A percentile compares a stretch with the other conserved stretches of the same genome.
Conservation (phyloP, 2,329 filamentous ascomycete genomes). For the Teratosphaeria pseudoeucalypti region DNA sequence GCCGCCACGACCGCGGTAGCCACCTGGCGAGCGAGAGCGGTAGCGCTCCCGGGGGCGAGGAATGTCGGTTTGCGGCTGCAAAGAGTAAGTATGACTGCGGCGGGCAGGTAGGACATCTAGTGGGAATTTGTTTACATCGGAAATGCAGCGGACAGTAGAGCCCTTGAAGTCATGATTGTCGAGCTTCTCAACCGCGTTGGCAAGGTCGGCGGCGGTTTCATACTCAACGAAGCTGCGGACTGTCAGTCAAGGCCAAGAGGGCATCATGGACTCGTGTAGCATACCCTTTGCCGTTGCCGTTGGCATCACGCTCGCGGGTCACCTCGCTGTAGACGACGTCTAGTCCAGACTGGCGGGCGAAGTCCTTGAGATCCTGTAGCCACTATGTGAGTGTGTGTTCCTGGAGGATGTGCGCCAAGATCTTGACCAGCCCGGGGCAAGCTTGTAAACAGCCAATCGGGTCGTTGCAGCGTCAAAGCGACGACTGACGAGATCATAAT, state of each 20-base stretch:
- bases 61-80: slow-evolving; percentile 64
- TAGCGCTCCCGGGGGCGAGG: slow-evolving; percentile 47
- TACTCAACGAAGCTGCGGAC: slow-evolving; percentile 82
- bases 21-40: slow-evolving; percentile 59
- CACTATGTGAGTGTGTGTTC: background rate
- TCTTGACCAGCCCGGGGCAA: background rate
- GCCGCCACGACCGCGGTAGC: slow-evolving; percentile 47
- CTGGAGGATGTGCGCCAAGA: background rate
- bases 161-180: slow-evolving; percentile 91
- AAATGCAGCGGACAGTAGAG: slow-evolving; percentile 69
- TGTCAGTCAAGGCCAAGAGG: background rate
- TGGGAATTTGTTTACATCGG: slow-evolving; percentile 55
- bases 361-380: slow-evolving; percentile 97
- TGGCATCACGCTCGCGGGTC: slow-evolving; percentile 74
- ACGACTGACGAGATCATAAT: background rate
- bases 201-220: slow-evolving; percentile 81
- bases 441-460: background rate
- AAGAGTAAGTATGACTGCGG: slow-evolving; percentile 1
- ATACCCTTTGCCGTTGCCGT: slow-evolving; percentile 57
- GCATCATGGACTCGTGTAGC: slow-evolving; percentile 25
- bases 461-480: background rate
- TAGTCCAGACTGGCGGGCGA: slow-evolving; percentile 89
- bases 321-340: slow-evolving; percentile 98
- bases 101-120: background rate
- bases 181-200: slow-evolving; percentile 87